Conservation (phyloP, 208 protist species). For the Leishmania gerbilli region DNA sequence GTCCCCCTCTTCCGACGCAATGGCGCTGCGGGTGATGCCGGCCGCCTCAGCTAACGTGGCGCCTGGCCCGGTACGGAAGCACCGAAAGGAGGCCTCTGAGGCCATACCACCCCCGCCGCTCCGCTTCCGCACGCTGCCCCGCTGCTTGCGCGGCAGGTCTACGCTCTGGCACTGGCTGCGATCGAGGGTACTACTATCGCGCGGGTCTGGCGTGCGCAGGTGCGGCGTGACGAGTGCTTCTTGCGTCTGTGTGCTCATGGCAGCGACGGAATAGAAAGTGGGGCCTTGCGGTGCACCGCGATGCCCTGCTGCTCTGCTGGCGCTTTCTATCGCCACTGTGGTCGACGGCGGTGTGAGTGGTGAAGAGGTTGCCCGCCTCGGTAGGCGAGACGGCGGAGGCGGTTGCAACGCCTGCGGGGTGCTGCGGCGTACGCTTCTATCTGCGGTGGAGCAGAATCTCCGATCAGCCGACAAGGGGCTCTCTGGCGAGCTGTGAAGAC, state of each 20-base stretch:
- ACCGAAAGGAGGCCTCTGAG: background rate
- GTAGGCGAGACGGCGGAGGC: constrained; percentile 9
- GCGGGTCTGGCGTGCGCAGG: background rate
- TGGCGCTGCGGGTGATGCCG: background rate
- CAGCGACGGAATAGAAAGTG: background rate
- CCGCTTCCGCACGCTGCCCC: background rate
- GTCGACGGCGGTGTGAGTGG: background rate
- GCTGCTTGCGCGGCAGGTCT: background rate
- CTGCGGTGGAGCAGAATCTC: background rate
- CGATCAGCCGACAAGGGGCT: background rate
- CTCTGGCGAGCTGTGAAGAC: constrained; percentile 3
- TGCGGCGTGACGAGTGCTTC: background rate
- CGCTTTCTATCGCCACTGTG: background rate
- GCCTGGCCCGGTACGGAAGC: background rate
- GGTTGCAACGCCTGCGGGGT: background rate
- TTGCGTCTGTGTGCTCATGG: background rate
- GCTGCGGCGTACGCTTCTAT: background rate
- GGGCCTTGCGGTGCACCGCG: background rate
- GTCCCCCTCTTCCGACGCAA: background rate
- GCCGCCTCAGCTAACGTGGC: background rate
- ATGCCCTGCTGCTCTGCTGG: background rate
- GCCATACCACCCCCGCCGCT: background rate
- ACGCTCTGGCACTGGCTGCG: background rate
- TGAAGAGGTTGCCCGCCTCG: constrained; percentile 2
- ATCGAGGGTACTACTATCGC: background rate